Evolutionary conservation across 306 rosid species (phyloP), one percentile per base, ranked within the genome.

Genomic region (Rosa chinensis): DNA sequence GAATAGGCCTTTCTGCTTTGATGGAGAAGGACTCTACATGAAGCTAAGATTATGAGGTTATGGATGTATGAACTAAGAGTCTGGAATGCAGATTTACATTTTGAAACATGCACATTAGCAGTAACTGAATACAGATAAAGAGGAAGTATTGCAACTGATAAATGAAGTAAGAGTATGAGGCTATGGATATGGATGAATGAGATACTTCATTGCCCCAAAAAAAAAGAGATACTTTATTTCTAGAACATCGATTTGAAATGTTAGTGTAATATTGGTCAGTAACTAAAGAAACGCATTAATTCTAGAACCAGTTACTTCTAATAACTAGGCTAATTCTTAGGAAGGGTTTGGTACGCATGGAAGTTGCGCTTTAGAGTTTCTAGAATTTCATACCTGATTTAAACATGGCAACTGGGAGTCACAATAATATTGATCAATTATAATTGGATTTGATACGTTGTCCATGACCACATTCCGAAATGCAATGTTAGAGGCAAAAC

Each of bases 381-480:
- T 6, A 53, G 52, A 70, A 71, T 23, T 73, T 2, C 62, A 48
- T 87, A 94, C 99, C 97, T 94, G 90, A 81, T 94, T 94, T 23
- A 76, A 44, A 80, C 99, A 94, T 6, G 93, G 89, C 28, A 56
- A 5, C 50, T 0, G 16, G 1, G 97, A 94, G 82, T 94, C 99
- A 28, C 99, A 94, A 77, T 94, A 94, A 81, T 87, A 94, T 83
- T 94, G 99, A 82, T 94, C 88, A 66, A 94, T 81, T 75, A 88
- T 85, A 81, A 94, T 94, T 10, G 99, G 99, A 80, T 94, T 87
- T 11, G 95, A 87, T 53, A 94, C 97, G 76, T 90, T 91, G 49
- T 91, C 86, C 99, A 92, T 92, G 69, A 82, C n/a, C 78, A 95
- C 72, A 67, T 92, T 91, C 82, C 66, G 83, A 88, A 95, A 95